phyloP scores from a whole-genome alignment of 352 stramenopile genomes.

The Paralagenidium karlingii region DNA sequence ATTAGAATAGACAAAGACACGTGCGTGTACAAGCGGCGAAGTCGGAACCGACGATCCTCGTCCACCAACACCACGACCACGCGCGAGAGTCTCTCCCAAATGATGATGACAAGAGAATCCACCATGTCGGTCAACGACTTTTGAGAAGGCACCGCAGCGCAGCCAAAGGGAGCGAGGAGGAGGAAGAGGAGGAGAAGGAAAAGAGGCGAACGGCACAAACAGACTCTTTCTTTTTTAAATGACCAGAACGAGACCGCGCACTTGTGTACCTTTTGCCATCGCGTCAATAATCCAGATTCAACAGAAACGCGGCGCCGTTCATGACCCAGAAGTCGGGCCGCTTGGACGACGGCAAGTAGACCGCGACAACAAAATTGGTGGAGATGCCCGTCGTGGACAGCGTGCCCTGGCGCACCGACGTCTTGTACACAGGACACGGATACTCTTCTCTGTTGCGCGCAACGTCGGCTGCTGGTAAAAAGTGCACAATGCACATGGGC shows the following conservation, averaged over 20 bases:
- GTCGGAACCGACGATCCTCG: constrained; percentile 19
- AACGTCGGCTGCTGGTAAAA: constrained; percentile 77
- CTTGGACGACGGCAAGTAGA: constrained; percentile 80
- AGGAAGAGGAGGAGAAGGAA: constrained; percentile 2
- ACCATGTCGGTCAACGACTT: no score
- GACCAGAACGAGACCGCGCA: no score
- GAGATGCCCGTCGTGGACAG: constrained; percentile 89
- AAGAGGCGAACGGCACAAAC: constrained; percentile 1
- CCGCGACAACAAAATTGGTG: constrained; percentile 89
- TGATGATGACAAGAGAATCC: no score
- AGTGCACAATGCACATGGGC: constrained; percentile 83
- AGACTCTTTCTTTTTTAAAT: constrained; percentile 6
- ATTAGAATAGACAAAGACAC: constrained; percentile 86
- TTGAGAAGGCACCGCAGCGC: not conserved
- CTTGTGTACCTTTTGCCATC: no score
- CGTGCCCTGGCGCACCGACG: constrained; percentile 83
- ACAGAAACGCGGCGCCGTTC: constrained; percentile 86
- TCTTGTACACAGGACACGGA: constrained; percentile 92
- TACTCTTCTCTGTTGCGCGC: constrained; percentile 57
- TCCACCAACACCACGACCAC: constrained; percentile 46
- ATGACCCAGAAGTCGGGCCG: constrained; percentile 87
- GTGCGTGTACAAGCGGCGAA: constrained; percentile 84
- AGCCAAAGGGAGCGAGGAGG: not conserved
- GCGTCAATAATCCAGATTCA: constrained; percentile 80
- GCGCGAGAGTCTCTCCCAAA: constrained; percentile 60